A percentile compares a stretch with the other conserved stretches of the same genome.
phyloP scores from a whole-genome alignment of 139 green algal species.

The Haematococcus lacustris region DNA sequence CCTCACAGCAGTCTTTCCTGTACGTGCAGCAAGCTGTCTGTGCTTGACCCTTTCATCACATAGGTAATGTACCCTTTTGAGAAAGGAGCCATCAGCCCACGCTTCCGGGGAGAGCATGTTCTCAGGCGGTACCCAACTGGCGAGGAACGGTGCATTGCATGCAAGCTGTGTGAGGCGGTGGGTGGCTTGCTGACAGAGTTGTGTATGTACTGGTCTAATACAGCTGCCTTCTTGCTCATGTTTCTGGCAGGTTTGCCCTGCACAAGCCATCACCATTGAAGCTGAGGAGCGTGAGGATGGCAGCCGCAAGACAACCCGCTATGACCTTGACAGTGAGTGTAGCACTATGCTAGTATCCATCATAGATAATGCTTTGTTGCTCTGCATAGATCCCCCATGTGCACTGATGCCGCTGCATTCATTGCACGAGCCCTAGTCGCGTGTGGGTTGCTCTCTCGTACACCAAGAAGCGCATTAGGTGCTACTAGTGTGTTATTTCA shows the following conservation, averaged over 20 bases:
- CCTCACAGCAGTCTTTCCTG: not conserved
- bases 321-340: too few relatives aligned
- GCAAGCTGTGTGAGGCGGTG: constrained; percentile 98
- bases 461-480: too few relatives aligned
- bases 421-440: too few relatives aligned
- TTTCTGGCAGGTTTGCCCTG: constrained; percentile 38
- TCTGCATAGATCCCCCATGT: too few relatives aligned
- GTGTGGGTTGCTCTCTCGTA: too few relatives aligned
- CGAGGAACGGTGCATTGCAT: constrained; percentile 99
- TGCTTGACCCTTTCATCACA: not conserved
- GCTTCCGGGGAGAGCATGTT: constrained; percentile 98
- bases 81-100: constrained; percentile 87
- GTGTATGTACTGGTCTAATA: too few relatives aligned
- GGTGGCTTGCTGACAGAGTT: too few relatives aligned
- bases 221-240: too few relatives aligned
- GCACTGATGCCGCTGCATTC: too few relatives aligned
- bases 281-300: constrained; percentile 98
- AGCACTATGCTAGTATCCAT: too few relatives aligned
- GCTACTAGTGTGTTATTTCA: too few relatives aligned
- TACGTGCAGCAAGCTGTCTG: not conserved
- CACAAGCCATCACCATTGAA: constrained; percentile 98
- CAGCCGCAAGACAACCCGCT: constrained; percentile 78
- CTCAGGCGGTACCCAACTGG: constrained; percentile 93
- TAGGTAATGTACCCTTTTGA: constrained; percentile 99
- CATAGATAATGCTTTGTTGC: too few relatives aligned